phyloP scores from a whole-genome alignment of 495 filamentous ascomycete genomes.

The Filosporella fistucella region DNA sequence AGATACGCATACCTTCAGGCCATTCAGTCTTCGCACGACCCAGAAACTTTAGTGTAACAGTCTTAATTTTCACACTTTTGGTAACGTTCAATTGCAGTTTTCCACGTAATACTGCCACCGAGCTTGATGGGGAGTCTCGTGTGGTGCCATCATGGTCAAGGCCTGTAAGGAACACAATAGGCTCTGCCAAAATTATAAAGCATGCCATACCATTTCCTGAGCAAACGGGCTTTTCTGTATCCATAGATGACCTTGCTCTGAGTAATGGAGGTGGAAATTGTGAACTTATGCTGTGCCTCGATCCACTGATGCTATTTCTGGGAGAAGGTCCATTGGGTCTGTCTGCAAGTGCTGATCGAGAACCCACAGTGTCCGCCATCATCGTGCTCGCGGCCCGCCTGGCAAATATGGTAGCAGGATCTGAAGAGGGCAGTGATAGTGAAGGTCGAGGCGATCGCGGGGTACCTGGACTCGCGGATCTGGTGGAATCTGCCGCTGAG shows the following conservation, averaged over 20 bases:
- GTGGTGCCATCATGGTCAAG: constrained; percentile 62
- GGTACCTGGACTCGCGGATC: constrained; percentile 14
- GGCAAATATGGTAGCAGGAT: constrained; percentile 17
- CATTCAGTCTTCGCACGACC: constrained; percentile 89
- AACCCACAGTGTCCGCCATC: constrained; percentile 9
- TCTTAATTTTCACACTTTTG: constrained; percentile 92
- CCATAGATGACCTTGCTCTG: not conserved
- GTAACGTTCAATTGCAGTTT: constrained; percentile 76
- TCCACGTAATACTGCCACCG: constrained; percentile 81
- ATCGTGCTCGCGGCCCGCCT: constrained; percentile 8
- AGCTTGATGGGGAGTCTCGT: constrained; percentile 24
- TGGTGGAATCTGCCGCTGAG: constrained; percentile 16
- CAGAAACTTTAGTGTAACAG: constrained; percentile 81
- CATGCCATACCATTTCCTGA: constrained; percentile 69
- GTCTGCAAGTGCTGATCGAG: constrained; percentile 2
- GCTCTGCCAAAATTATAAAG: constrained; percentile 78
- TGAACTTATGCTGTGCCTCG: too few species aligned
- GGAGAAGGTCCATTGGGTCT: not conserved
- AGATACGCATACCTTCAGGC: constrained; percentile 71
- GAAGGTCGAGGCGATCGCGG: constrained; percentile 6
- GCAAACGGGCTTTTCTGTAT: constrained; percentile 63
- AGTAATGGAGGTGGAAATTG: constrained; percentile 32
- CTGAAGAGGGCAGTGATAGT: constrained; percentile 12
- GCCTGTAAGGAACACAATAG: constrained; percentile 83
- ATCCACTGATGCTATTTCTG: constrained; percentile 27